Conservation (phyloP, 2,329 filamentous ascomycete genomes). For the Aspergillus pseudoviridinutans region DNA sequence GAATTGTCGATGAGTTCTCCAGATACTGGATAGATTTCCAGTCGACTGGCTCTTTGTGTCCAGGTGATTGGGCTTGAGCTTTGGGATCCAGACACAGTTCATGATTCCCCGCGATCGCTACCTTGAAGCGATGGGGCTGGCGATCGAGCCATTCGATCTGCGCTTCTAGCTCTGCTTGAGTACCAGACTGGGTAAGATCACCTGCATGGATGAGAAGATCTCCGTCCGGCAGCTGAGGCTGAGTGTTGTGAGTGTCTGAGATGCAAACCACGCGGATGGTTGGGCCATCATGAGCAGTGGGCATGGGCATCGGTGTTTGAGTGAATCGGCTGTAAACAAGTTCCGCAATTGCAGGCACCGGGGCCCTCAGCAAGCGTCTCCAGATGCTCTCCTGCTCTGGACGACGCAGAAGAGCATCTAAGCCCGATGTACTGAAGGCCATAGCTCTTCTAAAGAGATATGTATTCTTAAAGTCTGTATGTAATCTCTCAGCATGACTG, state of each 20-base stretch:
- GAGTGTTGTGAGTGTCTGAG: constrained; percentile 29
- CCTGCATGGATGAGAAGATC: constrained; percentile 42
- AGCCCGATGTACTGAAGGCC: constrained; percentile 27
- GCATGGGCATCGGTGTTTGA: not conserved
- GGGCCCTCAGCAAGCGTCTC: not conserved
- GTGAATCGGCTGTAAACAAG: not conserved
- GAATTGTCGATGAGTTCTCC: not conserved
- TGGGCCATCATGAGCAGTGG: not conserved
- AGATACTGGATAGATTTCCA: not conserved
- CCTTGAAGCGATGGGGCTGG: constrained; percentile 69
- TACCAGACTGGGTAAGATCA: constrained; percentile 57
- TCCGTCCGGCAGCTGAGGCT: constrained; percentile 24
- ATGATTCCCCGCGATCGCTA: constrained; percentile 80
- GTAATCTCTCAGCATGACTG: too few species aligned
- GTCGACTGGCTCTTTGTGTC: not conserved
- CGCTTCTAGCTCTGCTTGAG: constrained; percentile 63
- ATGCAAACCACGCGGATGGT: constrained; percentile 17
- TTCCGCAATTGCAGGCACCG: not conserved
- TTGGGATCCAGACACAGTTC: constrained; percentile 68
- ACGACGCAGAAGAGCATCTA: constrained; percentile 1
- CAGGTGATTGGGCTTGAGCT: not conserved
- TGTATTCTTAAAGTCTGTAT: too few species aligned
- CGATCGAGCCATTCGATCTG: constrained; percentile 72
- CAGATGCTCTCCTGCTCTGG: constrained; percentile 1
- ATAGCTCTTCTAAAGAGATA: too few species aligned